Conservation (phyloP, 495 filamentous ascomycete species). For the Filosporella fistucella region DNA sequence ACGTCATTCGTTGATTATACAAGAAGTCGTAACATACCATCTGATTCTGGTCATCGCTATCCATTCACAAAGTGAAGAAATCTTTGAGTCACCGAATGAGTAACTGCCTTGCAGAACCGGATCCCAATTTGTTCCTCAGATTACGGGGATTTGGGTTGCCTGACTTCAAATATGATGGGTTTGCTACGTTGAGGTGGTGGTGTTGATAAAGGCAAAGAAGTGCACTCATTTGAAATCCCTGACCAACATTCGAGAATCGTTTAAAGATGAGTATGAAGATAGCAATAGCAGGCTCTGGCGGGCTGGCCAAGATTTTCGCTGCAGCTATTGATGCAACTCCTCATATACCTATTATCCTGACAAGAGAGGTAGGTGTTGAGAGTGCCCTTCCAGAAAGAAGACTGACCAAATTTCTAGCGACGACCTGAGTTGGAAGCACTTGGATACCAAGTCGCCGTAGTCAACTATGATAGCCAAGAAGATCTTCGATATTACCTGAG, state of each 20-base stretch:
- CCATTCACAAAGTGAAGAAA: conserved; percentile 7
- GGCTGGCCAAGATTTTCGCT: conserved; percentile 61
- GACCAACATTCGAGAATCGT: neutral
- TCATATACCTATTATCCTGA: conserved; percentile 66
- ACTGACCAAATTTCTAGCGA: conserved; percentile 29
- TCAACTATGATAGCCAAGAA: conserved; percentile 55
- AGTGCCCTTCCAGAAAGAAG: conserved; percentile 26
- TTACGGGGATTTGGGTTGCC: neutral
- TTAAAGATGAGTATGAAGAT: conserved; percentile 55
- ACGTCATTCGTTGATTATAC: conserved; percentile 9
- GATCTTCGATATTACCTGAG: conserved; percentile 57
- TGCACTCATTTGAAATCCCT: neutral
- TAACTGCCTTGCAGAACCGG: neutral
- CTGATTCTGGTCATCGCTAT: neutral
- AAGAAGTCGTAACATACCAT: conserved; percentile 3
- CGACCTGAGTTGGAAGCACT: conserved; percentile 31
- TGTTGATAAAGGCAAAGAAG: neutral
- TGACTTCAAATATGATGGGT: neutral
- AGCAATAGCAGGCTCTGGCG: conserved; percentile 68
- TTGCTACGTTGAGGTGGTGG: neutral
- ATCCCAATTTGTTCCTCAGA: neutral
- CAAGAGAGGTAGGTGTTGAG: conserved; percentile 46
- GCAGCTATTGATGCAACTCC: conserved; percentile 51
- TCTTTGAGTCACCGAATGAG: conserved; percentile 13
- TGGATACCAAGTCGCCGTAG: conserved; percentile 55